phyloP scores from a whole-genome alignment of 2,329 filamentous ascomycete species.

The Knoxdaviesia capensis region DNA sequence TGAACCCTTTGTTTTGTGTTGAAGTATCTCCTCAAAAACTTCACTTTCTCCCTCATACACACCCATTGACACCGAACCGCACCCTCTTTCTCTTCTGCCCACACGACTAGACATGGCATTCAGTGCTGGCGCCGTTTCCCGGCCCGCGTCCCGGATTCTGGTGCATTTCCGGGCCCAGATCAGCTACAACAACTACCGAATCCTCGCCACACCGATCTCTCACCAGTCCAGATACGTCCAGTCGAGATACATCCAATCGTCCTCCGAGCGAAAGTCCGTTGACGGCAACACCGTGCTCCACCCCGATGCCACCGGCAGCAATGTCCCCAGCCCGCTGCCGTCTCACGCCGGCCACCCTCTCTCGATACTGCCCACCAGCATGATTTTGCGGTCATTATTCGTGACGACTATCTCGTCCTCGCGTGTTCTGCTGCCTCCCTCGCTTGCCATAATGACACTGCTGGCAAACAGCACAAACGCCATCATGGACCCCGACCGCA shows the following conservation, averaged over 20 bases:
- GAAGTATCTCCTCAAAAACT: too few relatives aligned
- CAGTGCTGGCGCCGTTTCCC: background rate
- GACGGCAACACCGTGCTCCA: background rate
- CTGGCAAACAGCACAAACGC: conserved; percentile 50
- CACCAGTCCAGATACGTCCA: background rate
- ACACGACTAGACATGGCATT: background rate
- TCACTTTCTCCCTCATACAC: background rate
- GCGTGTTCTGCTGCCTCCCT: conserved; percentile 46
- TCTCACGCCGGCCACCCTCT: conserved; percentile 22
- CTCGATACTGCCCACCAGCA: conserved; percentile 43
- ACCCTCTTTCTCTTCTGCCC: background rate
- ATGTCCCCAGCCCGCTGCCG: background rate
- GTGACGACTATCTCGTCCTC: conserved; percentile 54
- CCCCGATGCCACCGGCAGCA: background rate
- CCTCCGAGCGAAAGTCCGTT: conserved; percentile 3
- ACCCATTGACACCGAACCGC: background rate
- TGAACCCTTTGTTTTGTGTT: background rate
- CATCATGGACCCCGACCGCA: conserved; percentile 54
- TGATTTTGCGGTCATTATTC: conserved; percentile 47
- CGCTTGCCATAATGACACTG: conserved; percentile 43
- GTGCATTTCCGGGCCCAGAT: background rate
- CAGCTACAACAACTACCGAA: background rate
- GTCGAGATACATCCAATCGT: conserved; percentile 3
- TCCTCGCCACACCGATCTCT: background rate
- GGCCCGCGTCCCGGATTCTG: background rate